Percentiles rank a stretch among this genome's conserved stretches.
Conservation (phyloP, 2,329 filamentous ascomycete genomes). For the Calycina herbarum region DNA sequence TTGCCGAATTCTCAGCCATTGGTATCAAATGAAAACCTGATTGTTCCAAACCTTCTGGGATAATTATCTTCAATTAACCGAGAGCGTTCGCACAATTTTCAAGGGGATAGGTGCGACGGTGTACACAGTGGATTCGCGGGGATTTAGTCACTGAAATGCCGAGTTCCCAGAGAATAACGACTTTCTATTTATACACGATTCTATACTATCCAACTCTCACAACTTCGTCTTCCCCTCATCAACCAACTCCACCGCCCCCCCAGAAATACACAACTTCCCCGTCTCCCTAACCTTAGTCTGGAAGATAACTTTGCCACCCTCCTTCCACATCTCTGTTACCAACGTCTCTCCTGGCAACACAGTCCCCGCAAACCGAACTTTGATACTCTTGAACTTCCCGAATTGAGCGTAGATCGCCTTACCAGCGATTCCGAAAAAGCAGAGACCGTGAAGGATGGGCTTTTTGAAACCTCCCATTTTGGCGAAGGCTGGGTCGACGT, state of each 20-base stretch:
- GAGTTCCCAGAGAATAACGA: too few species aligned
- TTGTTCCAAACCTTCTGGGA: too few species aligned
- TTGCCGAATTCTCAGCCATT: too few species aligned
- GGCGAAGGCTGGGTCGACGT: conserved; percentile 92
- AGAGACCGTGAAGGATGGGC: conserved; percentile 95
- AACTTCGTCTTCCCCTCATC: conserved; percentile 24
- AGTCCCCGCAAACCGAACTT: conserved; percentile 85
- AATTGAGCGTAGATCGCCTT: conserved; percentile 87
- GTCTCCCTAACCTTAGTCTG: conserved; percentile 90
- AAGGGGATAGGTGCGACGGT: too few species aligned
- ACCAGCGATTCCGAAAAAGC: conserved; percentile 86
- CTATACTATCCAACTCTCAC: conserved; percentile 9
- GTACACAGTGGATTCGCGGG: too few species aligned
- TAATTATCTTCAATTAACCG: too few species aligned
- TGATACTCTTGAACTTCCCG: conserved; percentile 85
- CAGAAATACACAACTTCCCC: conserved; percentile 82
- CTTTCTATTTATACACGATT: not conserved
- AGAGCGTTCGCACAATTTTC: too few species aligned
- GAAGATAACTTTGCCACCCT: conserved; percentile 76
- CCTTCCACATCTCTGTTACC: conserved; percentile 92
- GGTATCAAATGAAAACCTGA: too few species aligned
- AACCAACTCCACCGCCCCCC: conserved; percentile 71
- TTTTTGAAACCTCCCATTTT: conserved; percentile 93
- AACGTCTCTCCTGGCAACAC: conserved; percentile 88
- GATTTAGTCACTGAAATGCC: too few species aligned